These are phyloP conservation scores for Quercus phellos DNA, from an alignment of 331 rosid genomes.

Conservation along the genomic window DNA sequence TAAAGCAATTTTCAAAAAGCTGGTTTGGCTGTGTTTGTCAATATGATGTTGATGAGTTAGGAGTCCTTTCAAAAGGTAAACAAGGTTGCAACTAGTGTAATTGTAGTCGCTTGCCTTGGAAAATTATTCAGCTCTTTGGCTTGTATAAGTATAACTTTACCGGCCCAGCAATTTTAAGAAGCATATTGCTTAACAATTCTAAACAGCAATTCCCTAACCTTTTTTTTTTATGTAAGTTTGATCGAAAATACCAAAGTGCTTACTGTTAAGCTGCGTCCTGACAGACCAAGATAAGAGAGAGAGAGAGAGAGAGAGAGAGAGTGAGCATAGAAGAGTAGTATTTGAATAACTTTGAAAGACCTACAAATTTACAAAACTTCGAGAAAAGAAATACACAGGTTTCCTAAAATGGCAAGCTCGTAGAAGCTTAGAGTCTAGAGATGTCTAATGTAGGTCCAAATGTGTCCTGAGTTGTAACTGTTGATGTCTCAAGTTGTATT, in stretches of 20 bases:
- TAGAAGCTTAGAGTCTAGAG: background rate
- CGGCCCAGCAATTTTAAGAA: background rate
- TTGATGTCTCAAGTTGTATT: too few species aligned
- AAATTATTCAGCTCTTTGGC: background rate
- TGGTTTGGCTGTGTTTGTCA: conserved; percentile 27
- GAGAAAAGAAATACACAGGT: background rate
- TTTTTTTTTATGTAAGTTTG: too few species aligned
- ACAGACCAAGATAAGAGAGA: too few species aligned
- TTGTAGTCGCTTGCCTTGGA: background rate
- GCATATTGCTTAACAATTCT: background rate
- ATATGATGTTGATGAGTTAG: conserved; percentile 13
- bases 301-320: too few species aligned
- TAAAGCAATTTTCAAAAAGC: conserved; percentile 23
- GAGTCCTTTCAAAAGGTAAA: conserved; percentile 14
- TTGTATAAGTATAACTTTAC: too few species aligned
- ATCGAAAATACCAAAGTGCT: too few species aligned
- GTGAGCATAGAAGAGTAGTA: background rate
- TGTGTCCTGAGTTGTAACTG: too few species aligned
- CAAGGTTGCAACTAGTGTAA: conserved; percentile 15
- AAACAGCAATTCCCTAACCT: too few species aligned
- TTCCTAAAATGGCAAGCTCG: background rate
- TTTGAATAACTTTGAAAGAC: background rate
- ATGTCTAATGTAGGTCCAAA: background rate
- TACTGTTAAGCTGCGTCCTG: too few species aligned
- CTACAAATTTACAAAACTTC: too few species aligned